These are phyloP conservation scores for Globisporangium perplexum DNA, from an alignment of 352 stramenopile genomes.

Conservation along the genomic window DNA sequence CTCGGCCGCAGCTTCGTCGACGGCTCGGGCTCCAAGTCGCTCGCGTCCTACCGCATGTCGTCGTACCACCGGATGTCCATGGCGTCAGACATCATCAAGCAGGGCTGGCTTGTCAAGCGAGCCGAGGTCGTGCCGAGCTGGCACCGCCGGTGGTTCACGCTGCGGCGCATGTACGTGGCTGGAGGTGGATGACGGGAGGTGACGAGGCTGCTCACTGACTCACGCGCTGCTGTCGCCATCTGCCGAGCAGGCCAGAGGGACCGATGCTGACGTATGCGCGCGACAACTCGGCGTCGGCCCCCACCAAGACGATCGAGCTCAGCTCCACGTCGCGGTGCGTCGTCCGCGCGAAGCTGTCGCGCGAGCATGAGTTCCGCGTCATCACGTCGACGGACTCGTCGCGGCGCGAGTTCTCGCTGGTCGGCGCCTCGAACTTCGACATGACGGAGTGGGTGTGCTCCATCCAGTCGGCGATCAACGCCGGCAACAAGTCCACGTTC, in stretches of 20 bases:
- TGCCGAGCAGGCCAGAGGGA: conserved; percentile 38
- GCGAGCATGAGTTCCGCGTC: conserved; percentile 74
- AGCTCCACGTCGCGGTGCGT: conserved; percentile 73
- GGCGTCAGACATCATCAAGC: conserved; percentile 35
- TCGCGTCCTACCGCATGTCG: conserved; percentile 63
- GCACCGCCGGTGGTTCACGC: conserved; percentile 77
- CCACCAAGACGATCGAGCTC: conserved; percentile 65
- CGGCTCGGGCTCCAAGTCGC: conserved; percentile 47
- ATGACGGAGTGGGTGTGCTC: conserved; percentile 79
- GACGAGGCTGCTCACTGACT: neutral
- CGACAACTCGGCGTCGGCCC: conserved; percentile 42
- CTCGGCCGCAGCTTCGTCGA: conserved; percentile 57
- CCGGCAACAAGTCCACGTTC: conserved; percentile 69
- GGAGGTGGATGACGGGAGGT: neutral
- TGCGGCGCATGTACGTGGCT: conserved; percentile 52
- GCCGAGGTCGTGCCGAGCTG: conserved; percentile 72
- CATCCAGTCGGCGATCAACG: conserved; percentile 80
- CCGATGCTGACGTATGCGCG: conserved; percentile 76
- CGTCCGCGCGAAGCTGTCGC: conserved; percentile 43
- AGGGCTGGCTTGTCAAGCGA: conserved; percentile 79
- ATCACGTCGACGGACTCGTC: conserved; percentile 70
- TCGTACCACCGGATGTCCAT: conserved; percentile 52
- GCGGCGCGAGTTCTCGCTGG: conserved; percentile 54
- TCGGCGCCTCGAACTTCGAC: conserved; percentile 66
- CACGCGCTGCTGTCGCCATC: neutral